Evolutionary conservation across 345 rosid genomes (phyloP), one percentile per base, ranked within the genome.

Genomic region (Corymbia maculata): DNA sequence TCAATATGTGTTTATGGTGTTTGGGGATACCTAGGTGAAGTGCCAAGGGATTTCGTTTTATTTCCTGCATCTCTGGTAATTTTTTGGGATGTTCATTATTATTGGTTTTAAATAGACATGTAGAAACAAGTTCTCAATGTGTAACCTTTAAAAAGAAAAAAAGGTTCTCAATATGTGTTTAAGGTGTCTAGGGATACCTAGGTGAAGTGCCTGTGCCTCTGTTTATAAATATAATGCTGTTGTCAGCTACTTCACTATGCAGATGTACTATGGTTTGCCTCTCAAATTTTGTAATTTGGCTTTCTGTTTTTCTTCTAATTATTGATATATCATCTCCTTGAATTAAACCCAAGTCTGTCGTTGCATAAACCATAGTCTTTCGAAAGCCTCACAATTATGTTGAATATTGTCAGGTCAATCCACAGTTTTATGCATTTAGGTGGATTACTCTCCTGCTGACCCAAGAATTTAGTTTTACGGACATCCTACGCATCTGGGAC

Each of bases 391-490:
- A 44, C 42, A 21, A 9, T 86, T n/a, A 12, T 11, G 28, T 26
- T 79, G 86, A 75, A 75, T 9, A 75, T 42, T 90, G 92, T 88
- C 98, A 97, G 99, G 97, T 97, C 89, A 97, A 97, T 91, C 99
- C 99, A 80, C 99, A 96, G 79, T 97, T 97, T 87, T 97, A 97
- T 45, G 98, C 98, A 13, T 97, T 97, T 90, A 94, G 99, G 93
- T 97, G 99, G 99, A 97, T 97, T 90, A 97, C 99, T 82, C 97
- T 97, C 85, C 96, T 97, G 52, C 92, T 97, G 93, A 96, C 99
- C 5, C 99, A 95, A 90, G 99, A 97, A 86, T 97, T 96, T 94
- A 93, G 94, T 92, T 97, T 97, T 70, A 93, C 93, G 2, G 99
- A 95, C 89, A 93, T 95, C 87, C 97, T 96, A 88, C 99, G 93